These are phyloP conservation scores for Epichloe baconii DNA, from an alignment of 2,329 filamentous ascomycete species.

Conservation along the genomic window DNA sequence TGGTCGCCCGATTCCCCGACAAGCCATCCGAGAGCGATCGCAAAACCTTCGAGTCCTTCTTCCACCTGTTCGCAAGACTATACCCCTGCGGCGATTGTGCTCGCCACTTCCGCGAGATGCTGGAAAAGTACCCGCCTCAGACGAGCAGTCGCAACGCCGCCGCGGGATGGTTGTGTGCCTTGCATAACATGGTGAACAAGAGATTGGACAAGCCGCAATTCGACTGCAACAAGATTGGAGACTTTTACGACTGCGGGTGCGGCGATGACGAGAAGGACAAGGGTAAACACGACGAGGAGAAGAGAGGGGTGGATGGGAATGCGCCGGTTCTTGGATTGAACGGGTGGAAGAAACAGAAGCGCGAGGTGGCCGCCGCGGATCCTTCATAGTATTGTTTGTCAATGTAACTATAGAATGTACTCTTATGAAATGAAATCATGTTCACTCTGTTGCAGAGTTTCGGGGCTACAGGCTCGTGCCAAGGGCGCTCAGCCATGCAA, in stretches of 20 bases:
- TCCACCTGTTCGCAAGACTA: constrained; percentile 53
- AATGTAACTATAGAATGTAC: neutral
- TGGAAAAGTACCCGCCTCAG: constrained; percentile 52
- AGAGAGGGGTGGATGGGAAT: neutral
- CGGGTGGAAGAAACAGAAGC: neutral
- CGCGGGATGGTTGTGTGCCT: constrained; percentile 54
- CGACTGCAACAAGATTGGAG: constrained; percentile 54
- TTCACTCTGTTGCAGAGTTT: neutral
- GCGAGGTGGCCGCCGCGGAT: neutral
- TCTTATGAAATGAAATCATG: neutral
- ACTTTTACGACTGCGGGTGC: constrained; percentile 61
- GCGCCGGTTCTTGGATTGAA: no score
- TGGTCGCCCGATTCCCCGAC: constrained; percentile 55
- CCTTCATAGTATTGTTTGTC: neutral
- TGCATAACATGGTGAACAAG: constrained; percentile 56
- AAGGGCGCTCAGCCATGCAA: no score
- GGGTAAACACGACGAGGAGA: constrained; percentile 14
- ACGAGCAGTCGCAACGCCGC: constrained; percentile 49
- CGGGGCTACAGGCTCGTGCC: no score
- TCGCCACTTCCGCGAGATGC: constrained; percentile 49
- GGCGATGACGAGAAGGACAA: constrained; percentile 41
- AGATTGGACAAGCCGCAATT: constrained; percentile 48
- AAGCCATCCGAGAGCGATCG: constrained; percentile 49
- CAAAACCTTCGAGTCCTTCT: constrained; percentile 49
- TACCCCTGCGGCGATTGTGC: constrained; percentile 62